Evolutionary conservation across 768 basidiomycete genomes (phyloP).

Genomic region (Pleurotus eryngii): DNA sequence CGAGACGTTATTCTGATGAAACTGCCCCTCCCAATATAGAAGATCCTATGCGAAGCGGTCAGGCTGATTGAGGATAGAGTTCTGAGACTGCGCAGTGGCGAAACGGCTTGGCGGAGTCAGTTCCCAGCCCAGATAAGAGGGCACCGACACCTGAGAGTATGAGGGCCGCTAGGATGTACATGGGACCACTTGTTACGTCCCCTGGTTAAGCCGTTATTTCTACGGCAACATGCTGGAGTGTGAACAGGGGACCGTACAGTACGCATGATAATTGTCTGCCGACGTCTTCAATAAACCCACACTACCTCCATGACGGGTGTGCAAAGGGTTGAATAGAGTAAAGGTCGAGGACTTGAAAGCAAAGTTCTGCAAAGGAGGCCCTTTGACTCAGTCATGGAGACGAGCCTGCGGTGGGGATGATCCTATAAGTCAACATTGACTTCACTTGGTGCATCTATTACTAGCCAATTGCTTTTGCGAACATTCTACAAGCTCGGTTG

Average conservation of each 20-base stretch:
- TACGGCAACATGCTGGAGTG: background rate
- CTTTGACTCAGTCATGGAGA: background rate
- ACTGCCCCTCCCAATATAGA: conserved; percentile 21
- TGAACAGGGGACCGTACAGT: background rate
- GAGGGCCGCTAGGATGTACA: background rate
- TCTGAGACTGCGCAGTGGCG: conserved; percentile 3
- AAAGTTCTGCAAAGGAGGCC: background rate
- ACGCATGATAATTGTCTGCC: background rate
- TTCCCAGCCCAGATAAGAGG: background rate
- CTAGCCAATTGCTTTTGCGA: conserved; percentile 1
- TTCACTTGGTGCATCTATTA: background rate
- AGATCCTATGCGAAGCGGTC: conserved; percentile 16
- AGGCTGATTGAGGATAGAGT: conserved; percentile 10
- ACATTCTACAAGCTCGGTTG: background rate
- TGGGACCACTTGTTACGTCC: background rate
- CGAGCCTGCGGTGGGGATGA: background rate
- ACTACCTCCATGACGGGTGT: conserved; percentile 4
- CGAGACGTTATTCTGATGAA: conserved; percentile 22
- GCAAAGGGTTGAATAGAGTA: background rate
- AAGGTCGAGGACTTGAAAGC: background rate
- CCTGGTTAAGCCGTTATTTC: background rate
- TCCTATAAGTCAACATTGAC: background rate
- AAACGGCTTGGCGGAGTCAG: background rate
- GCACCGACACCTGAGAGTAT: background rate
- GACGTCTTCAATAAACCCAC: conserved; percentile 1